Base-by-base conservation (phyloP, 2,329 filamentous ascomycete genomes). In the Calonectria montana region DNA sequence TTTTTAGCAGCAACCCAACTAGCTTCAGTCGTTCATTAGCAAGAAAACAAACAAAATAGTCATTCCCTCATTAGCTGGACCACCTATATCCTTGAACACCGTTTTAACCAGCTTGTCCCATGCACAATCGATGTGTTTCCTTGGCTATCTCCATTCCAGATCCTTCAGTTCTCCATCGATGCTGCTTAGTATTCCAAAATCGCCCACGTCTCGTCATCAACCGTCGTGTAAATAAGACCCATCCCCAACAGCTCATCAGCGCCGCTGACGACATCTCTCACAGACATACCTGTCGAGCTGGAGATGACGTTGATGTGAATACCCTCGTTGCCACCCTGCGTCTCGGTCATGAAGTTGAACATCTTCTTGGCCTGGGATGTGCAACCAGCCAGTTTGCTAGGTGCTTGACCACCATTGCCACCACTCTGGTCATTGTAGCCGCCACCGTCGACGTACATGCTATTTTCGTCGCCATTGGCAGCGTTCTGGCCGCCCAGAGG, bases 141-240 rank as follows among this genome's bases (percentile, higher is more conserved):
- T 41, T 23, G 25, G 5, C 35, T 27, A 47, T 39, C 25, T 16
- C 25, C 18, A 47, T 37, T 31, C 29, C 48, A 21, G 23, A 31
- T 21, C 55, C 39, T 50, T 61, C 37, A 69, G 31, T 41, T 41
- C 45, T 27, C 50, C 21, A 55, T 8, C 37, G n/a, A 31, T 31
- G 13, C 16, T 59, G 35, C 61, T 75, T 82, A 92, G 74, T 88
- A 90, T 71, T 97, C 94, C 72, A 98, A 86, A 74, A 97, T 87
- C 50, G 95, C 94, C 93, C 94, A 98, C 1, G 96, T 98, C 83
- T 94, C 90, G 80, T 98, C 96, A 84, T 98, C 95, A 8, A 97
- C 89, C 12, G 97, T 99, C 31, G 95, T 94, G 85, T 95, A 99
- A 75, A 98, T 94, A 77, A 94, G 81, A 35, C 95, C 94, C 67